Evolutionary conservation across 768 basidiomycete species (phyloP), one percentile per base, ranked within the genome.

Genomic region (Dictyophora rubrovolvata): DNA sequence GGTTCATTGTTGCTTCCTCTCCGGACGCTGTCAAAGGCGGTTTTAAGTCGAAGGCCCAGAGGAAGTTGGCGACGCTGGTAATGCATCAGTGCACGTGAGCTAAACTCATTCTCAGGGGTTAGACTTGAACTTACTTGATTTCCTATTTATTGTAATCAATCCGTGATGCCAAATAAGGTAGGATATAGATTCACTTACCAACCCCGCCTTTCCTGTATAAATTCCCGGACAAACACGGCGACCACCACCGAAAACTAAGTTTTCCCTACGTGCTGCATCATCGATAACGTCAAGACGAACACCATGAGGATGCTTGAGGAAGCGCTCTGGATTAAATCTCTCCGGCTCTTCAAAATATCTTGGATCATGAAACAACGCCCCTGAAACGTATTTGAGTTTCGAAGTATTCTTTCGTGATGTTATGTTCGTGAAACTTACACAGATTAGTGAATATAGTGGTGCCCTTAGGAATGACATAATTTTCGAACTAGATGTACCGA

Each of bases 251-350:
- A 65, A 67, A 16, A 60, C 12, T 22, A 66, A 18, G 48, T 63
- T 65, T n/a, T 61, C 54, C 10, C 66, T 53, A 16, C 62, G 62
- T 23, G 54, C 64, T 12, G 55, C 60, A 34, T 63, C 64, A 53
- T 66, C 66, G n/a, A 55, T 52, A 5, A 67, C 63, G 11, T 59
- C 66, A 10, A 59, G 57, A 48, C 59, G 59, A 36, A 60, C 56
- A 23, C 66, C 66, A 35, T 54, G 58, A 33, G 54, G 61, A 33
- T 58, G 50, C 14, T 63, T 62, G n/a, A 68, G 51, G 65, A 77
- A 79, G 55, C 82, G 74, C 48, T 81, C 77, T 2, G 82, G 82
- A 20, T 65, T 67, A 67, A 83, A 83, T 37, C 55, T 63, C 10
- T 75, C 69, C 17, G 81, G 77, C 36, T 79, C 66, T 12, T 73